Conservation (phyloP, 192 early-diverging fungal species). For the Podila epicladia region DNA sequence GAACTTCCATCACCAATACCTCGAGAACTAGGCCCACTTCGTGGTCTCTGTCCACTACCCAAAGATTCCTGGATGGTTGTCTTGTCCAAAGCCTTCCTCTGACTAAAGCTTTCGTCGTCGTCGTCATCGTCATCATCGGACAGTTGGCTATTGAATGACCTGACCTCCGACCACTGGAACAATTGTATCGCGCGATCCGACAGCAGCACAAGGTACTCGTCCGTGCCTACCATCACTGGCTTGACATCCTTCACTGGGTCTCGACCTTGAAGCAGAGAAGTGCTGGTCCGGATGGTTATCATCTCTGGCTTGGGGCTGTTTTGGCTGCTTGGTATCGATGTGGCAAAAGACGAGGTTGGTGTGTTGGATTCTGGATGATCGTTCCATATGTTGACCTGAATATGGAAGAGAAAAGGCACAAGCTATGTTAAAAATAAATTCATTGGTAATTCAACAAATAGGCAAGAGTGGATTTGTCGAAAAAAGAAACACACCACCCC, state of each 20-base stretch:
- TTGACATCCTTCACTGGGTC: conserved; percentile 26
- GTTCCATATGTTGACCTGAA: not conserved
- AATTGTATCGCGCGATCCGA: conserved; percentile 16
- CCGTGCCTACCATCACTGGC: conserved; percentile 10
- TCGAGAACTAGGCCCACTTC: too few relatives aligned
- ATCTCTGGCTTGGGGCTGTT: not conserved
- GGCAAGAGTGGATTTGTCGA: not conserved
- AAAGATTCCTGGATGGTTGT: too few relatives aligned
- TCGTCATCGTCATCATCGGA: conserved; percentile 9
- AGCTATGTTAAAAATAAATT: not conserved
- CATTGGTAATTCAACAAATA: not conserved
- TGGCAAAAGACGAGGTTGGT: not conserved
- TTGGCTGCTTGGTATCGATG: not conserved
- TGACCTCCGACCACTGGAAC: conserved; percentile 17
- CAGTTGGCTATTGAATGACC: not conserved
- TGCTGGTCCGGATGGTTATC: not conserved
- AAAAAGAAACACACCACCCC: conserved; percentile 13
- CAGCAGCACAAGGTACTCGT: conserved; percentile 24
- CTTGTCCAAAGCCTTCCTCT: not conserved
- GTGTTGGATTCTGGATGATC: not conserved
- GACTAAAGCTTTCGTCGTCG: not conserved
- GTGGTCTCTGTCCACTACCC: too few relatives aligned
- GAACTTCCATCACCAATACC: too few relatives aligned
- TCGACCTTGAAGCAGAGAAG: not conserved
- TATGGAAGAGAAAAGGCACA: not conserved